These are phyloP conservation scores for Xylariomycetidae sp. DNA, from an alignment of 2,329 filamentous ascomycete species.

Conservation along the genomic window DNA sequence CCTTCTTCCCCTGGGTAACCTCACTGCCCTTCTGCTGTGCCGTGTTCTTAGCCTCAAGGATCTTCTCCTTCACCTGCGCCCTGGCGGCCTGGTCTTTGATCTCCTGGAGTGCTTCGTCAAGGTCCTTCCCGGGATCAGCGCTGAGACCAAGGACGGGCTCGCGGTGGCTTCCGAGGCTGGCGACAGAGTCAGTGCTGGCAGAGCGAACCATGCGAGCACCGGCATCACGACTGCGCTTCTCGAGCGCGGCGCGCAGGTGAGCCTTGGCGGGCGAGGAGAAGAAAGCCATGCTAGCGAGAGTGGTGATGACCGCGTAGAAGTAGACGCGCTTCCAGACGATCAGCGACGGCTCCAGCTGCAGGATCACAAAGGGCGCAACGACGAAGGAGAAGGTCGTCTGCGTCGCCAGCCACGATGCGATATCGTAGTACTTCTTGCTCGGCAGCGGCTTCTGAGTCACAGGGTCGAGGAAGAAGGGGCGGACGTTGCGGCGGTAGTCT, in stretches of 20 bases:
- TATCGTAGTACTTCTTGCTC: conserved; percentile 81
- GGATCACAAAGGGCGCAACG: conserved; percentile 77
- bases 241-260: conserved; percentile 49
- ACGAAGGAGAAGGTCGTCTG: conserved; percentile 80
- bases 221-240: conserved; percentile 46
- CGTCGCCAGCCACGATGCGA: conserved; percentile 67
- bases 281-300: conserved; percentile 59
- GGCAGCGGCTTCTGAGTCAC: conserved; percentile 62
- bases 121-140: conserved; percentile 66
- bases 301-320: conserved; percentile 75
- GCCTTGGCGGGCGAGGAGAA: conserved; percentile 75
- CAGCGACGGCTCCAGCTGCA: conserved; percentile 65
- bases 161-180: conserved; percentile 26
- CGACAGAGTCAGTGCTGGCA: conserved; percentile 52
- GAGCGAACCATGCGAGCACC: conserved; percentile 42
- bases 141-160: conserved; percentile 72
- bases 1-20: conserved; percentile 1
- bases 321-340: conserved; percentile 79
- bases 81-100: conserved; percentile 66
- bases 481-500: conserved; percentile 86
- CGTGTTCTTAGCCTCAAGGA: conserved; percentile 1
- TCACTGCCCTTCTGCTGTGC: not conserved
- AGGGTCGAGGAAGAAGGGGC: conserved; percentile 86
- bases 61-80: conserved; percentile 23
- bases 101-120: conserved; percentile 73